Conservation (phyloP, 441 rosid genomes). For the Pelargonium cotyledonis region DNA sequence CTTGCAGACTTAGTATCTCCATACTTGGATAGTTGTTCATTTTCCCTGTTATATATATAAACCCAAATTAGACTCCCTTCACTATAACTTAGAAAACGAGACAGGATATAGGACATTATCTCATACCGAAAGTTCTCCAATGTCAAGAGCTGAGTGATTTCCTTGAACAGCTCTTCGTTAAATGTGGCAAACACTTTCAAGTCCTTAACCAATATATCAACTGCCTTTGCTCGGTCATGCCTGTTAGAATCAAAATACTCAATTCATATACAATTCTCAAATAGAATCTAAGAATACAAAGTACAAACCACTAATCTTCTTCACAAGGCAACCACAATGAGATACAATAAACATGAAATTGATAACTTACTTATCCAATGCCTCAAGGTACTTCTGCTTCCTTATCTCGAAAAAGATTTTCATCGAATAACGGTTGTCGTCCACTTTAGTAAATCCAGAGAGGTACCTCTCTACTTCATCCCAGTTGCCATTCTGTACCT, state of each 20-base stretch:
- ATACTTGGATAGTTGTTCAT: constrained; percentile 71
- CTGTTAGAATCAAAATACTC: constrained; percentile 26
- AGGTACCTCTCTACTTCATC: constrained; percentile 78
- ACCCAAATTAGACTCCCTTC: not conserved
- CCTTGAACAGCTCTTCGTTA: constrained; percentile 77
- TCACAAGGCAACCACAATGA: not conserved
- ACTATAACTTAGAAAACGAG: not conserved
- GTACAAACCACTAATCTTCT: not conserved
- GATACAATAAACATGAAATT: not conserved
- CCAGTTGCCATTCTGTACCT: constrained; percentile 85
- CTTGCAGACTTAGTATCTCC: constrained; percentile 79
- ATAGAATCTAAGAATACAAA: not conserved
- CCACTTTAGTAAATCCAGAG: constrained; percentile 80
- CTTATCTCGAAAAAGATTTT: constrained; percentile 82
- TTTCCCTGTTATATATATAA: constrained; percentile 43
- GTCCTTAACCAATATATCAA: constrained; percentile 74
- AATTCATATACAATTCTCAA: not conserved
- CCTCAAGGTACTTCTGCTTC: constrained; percentile 79
- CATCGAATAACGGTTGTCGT: constrained; percentile 79
- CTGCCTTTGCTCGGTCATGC: constrained; percentile 67
- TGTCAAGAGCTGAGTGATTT: constrained; percentile 69
- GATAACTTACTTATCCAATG: constrained; percentile 61
- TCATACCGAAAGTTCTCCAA: constrained; percentile 67
- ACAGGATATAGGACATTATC: not conserved
- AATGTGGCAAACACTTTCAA: constrained; percentile 72